Evolutionary conservation across 345 rosid species (phyloP), one percentile per base, ranked within the genome.

Genomic region (Gossypium anomalum): DNA sequence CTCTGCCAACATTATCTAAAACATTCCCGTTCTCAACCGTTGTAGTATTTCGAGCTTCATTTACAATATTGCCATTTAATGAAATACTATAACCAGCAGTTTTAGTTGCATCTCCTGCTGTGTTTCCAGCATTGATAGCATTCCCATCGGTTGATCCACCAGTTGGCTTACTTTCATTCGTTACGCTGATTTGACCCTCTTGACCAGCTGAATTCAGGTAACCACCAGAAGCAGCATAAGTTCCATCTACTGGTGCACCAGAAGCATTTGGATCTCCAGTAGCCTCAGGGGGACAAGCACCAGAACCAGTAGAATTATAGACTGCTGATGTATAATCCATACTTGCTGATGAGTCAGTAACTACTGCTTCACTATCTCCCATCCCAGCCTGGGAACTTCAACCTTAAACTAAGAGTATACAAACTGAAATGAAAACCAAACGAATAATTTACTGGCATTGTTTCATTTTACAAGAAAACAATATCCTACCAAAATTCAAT

Each of bases 341-440:
- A 25, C 78, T 82, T 1, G 82, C 63, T 43, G 90, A 76, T 27
- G 87, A 72, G 70, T 80, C 87, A 3, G 91, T 62, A 80, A 85
- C 88, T 65, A 84, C 78, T 49, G 87, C 79, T 70, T 92, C 89
- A 60, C 89, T 83, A 55, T 92, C 95, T 76, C 88, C 97, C 95
- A 92, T 92, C 43, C 51, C 51, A 11, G 48, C 48, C 4, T 4
- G 48, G 20, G n/a, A 17, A 67, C 69, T 64, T 45, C 34, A 64
- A 44, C 12, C n/a, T 67, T 48, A 48, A 48, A 48, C 52, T 34
- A 48, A 45, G 49, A 25, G 57, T 49, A 23, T 20, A 23, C 9
- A 47, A 14, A 22, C 17, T 23, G n/a, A 22, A 47, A 67, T 41
- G 48, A 48, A 23, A 43, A 65, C 27, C 48, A 65, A 12, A 52